Conservation (phyloP, 2,329 filamentous ascomycete genomes). For the Fusarium citri region DNA sequence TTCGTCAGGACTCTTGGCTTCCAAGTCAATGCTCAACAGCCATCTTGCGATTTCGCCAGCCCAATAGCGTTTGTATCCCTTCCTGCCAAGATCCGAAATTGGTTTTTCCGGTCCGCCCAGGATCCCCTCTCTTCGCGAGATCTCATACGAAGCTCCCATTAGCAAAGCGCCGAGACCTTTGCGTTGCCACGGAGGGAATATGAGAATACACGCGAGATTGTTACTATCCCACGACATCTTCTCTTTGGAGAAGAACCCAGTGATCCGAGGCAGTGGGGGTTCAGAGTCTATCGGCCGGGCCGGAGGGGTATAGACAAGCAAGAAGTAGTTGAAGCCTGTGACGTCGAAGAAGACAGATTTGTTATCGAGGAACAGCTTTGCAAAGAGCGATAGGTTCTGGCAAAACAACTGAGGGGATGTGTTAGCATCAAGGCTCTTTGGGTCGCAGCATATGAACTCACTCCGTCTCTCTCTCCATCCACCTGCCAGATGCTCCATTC, state of each 20-base stretch:
- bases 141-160: constrained; percentile 94
- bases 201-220: constrained; percentile 93
- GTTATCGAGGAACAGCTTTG: constrained; percentile 96
- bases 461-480: constrained; percentile 86
- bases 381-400: constrained; percentile 95
- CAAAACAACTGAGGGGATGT: constrained; percentile 74
- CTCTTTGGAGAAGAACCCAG: constrained; percentile 99
- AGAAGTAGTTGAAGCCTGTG: constrained; percentile 91
- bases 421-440: constrained; percentile 11
- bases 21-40: constrained; percentile 61
- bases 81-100: constrained; percentile 84
- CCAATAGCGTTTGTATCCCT: constrained; percentile 89
- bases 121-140: constrained; percentile 83
- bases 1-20: constrained; percentile 40
- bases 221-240: constrained; percentile 99
- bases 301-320: constrained; percentile 78
- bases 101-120: constrained; percentile 95
- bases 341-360: constrained; percentile 99
- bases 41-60: constrained; percentile 83
- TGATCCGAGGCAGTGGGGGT: constrained; percentile 64
- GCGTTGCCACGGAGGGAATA: constrained; percentile 95
- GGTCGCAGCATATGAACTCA: constrained; percentile 52
- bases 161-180: constrained; percentile 88
- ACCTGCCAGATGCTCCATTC: constrained; percentile 92
- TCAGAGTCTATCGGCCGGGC: constrained; percentile 25